Evolutionary conservation across 2,329 filamentous ascomycete species (phyloP).

Genomic region (Penicillium crustosum): DNA sequence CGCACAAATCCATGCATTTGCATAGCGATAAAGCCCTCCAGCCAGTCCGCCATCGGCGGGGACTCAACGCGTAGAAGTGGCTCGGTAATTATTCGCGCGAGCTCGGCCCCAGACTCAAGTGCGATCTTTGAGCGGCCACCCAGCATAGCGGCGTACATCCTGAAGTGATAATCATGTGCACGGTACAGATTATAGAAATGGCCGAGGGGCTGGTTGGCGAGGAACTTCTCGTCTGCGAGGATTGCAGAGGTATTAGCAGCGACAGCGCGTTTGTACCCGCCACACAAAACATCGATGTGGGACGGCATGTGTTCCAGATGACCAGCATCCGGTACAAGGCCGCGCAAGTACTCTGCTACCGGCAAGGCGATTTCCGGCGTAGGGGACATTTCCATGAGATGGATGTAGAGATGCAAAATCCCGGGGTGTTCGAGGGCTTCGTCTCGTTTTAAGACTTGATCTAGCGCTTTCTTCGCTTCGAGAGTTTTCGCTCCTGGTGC

Average conservation of each 20-base stretch:
- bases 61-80: conserved; percentile 51
- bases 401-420: conserved; percentile 72
- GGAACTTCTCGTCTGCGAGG: conserved; percentile 65
- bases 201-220: conserved; percentile 55
- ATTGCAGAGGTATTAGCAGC: conserved; percentile 67
- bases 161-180: conserved; percentile 72
- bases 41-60: conserved; percentile 77
- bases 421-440: conserved; percentile 63
- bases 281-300: conserved; percentile 71
- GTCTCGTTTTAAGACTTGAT: conserved; percentile 54
- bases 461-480: conserved; percentile 59
- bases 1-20: conserved; percentile 68
- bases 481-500: conserved; percentile 55
- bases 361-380: conserved; percentile 63
- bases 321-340: conserved; percentile 66
- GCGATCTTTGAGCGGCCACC: conserved; percentile 64
- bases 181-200: conserved; percentile 79
- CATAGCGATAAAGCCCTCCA: conserved; percentile 69
- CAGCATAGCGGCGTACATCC: conserved; percentile 76
- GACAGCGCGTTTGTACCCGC: conserved; percentile 68
- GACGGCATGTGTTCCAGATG: conserved; percentile 77
- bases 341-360: conserved; percentile 61
- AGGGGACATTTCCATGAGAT: conserved; percentile 74
- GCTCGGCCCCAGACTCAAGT: conserved; percentile 57
- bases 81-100: conserved; percentile 65